phyloP scores from a whole-genome alignment of 2,329 filamentous ascomycete species.

The Boeremia exigua region DNA sequence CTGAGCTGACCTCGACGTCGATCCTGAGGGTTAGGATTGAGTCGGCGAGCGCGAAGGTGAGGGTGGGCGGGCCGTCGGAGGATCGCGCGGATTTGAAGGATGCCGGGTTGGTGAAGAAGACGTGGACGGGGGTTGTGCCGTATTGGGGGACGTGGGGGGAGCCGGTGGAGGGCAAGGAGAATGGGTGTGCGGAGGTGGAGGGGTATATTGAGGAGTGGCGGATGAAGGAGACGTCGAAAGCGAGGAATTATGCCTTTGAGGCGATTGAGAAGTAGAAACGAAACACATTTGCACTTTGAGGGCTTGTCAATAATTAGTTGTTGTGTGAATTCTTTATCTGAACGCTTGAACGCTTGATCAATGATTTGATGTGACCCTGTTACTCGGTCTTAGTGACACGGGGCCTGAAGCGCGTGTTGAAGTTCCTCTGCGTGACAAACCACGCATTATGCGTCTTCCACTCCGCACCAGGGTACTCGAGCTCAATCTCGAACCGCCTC shows the following conservation, averaged over 20 bases:
- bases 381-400: not conserved
- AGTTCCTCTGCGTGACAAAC: conserved; percentile 58
- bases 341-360: conserved; percentile 3
- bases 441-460: conserved; percentile 61
- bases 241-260: conserved; percentile 29
- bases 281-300: too few species aligned
- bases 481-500: conserved; percentile 65
- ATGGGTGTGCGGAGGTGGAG: conserved; percentile 62
- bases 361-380: not conserved
- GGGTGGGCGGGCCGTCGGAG: conserved; percentile 42
- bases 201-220: conserved; percentile 61
- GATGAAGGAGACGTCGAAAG: conserved; percentile 32
- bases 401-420: conserved; percentile 52
- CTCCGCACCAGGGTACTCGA: conserved; percentile 48
- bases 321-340: not conserved
- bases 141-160: conserved; percentile 43
- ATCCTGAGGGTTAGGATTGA: conserved; percentile 36
- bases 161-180: conserved; percentile 39
- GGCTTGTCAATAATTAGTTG: too few species aligned
- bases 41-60: conserved; percentile 43
- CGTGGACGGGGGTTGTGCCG: conserved; percentile 48
- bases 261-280: conserved; percentile 24
- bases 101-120: conserved; percentile 23
- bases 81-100: conserved; percentile 43
- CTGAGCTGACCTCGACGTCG: conserved; percentile 38